These are phyloP conservation scores for Acorus calamus DNA, from an alignment of 106 monocot species.

Conservation along the genomic window DNA sequence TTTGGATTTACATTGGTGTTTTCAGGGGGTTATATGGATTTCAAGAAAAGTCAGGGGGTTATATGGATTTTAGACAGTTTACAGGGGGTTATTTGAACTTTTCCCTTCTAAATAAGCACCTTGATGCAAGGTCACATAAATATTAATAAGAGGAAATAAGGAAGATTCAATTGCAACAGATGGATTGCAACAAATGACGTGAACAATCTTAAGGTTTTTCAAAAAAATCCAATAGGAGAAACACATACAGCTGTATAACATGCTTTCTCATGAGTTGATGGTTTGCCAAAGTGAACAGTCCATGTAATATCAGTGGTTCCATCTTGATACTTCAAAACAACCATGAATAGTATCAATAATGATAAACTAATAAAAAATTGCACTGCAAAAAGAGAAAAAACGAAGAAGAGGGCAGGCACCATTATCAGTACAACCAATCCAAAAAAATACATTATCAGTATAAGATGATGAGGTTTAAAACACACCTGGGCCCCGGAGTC, in stretches of 20 bases:
- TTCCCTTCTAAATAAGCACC: too few relatives aligned
- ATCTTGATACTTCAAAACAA: constrained; percentile 70
- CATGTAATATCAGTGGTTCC: constrained; percentile 98
- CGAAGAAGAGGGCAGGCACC: not conserved
- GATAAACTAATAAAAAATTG: not conserved
- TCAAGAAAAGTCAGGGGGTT: too few relatives aligned
- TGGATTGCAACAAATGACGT: too few relatives aligned
- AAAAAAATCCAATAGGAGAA: too few relatives aligned
- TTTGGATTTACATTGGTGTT: too few relatives aligned
- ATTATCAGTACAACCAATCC: not conserved
- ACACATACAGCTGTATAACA: constrained; percentile 88
- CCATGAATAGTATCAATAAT: not conserved
- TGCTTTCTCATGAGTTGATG: constrained; percentile 87
- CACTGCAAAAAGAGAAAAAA: not conserved
- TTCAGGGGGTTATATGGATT: too few relatives aligned
- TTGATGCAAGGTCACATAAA: too few relatives aligned
- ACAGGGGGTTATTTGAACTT: too few relatives aligned
- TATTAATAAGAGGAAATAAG: too few relatives aligned
- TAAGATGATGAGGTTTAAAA: not conserved
- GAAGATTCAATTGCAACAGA: too few relatives aligned
- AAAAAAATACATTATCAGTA: not conserved
- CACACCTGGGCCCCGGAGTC: constrained; percentile 97
- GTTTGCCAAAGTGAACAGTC: constrained; percentile 97
- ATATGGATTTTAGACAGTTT: too few relatives aligned
- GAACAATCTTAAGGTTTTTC: too few relatives aligned